Conservation (phyloP, 768 basidiomycete species). For the Mycena latifolia region DNA sequence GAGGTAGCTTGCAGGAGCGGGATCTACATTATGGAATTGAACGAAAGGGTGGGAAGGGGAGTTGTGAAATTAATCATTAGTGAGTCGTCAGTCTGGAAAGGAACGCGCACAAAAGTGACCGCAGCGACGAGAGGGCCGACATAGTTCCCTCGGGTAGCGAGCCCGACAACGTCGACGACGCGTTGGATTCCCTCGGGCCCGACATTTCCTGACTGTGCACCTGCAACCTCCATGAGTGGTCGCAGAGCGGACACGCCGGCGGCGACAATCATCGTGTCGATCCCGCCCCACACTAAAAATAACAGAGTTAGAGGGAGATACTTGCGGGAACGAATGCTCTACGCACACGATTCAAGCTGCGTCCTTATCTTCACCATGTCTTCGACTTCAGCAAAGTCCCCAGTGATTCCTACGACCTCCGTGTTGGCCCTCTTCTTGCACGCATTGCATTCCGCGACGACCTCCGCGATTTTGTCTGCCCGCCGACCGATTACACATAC, state of each 20-base stretch:
- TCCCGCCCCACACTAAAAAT: conserved; percentile 77
- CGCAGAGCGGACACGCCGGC: conserved; percentile 89
- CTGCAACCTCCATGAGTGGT: conserved; percentile 80
- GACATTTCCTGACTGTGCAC: conserved; percentile 51
- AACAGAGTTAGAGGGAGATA: too few relatives aligned
- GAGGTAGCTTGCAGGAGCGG: conserved; percentile 80
- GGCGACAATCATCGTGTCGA: conserved; percentile 86
- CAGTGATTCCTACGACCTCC: conserved; percentile 63
- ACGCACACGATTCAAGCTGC: conserved; percentile 66
- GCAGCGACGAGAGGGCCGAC: conserved; percentile 78
- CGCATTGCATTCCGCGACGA: conserved; percentile 68
- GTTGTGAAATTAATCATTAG: too few relatives aligned
- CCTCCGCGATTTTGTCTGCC: conserved; percentile 63
- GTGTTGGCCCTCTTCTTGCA: conserved; percentile 33
- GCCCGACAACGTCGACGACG: conserved; percentile 66
- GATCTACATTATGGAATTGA: too few relatives aligned
- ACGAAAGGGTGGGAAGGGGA: too few relatives aligned
- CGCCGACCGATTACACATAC: conserved; percentile 79
- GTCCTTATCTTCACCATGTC: conserved; percentile 76
- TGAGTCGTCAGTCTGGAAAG: too few relatives aligned
- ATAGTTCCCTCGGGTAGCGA: conserved; percentile 75
- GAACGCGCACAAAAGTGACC: conserved; percentile 72
- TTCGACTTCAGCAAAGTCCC: conserved; percentile 73
- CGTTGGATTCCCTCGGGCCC: conserved; percentile 67
- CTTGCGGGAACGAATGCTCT: neutral